Evolutionary conservation across 2,329 filamentous ascomycete genomes (phyloP).

Genomic region (Aureobasidium sp.): DNA sequence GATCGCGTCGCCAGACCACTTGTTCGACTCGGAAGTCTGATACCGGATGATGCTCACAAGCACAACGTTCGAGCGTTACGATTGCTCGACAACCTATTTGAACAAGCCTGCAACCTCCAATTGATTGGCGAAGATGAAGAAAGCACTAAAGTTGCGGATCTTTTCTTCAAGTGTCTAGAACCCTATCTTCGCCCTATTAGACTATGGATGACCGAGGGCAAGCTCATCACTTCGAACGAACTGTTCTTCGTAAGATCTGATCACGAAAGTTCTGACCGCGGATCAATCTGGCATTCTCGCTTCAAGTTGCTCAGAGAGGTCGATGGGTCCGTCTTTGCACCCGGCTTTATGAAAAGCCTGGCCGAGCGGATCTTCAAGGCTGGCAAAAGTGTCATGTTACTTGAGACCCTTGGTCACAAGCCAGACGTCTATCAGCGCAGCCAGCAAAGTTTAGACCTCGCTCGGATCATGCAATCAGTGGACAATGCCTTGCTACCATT

Average conservation of each 20-base stretch:
- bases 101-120: slow-evolving; percentile 62
- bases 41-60: slow-evolving; percentile 48
- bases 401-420: slow-evolving; percentile 60
- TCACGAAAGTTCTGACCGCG: slow-evolving; percentile 49
- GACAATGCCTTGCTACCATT: slow-evolving; percentile 48
- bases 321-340: slow-evolving; percentile 58
- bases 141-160: slow-evolving; percentile 57
- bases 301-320: slow-evolving; percentile 60
- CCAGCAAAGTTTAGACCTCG: neutral
- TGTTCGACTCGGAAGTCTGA: slow-evolving; percentile 53
- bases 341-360: slow-evolving; percentile 65
- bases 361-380: slow-evolving; percentile 71
- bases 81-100: slow-evolving; percentile 73
- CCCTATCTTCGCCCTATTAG: slow-evolving; percentile 75
- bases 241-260: slow-evolving; percentile 69
- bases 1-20: slow-evolving; percentile 49
- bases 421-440: neutral
- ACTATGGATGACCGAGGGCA: slow-evolving; percentile 77
- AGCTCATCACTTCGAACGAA: slow-evolving; percentile 53
- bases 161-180: slow-evolving; percentile 76
- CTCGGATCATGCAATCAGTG: neutral
- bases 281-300: slow-evolving; percentile 68
- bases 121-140: slow-evolving; percentile 55
- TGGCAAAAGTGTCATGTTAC: slow-evolving; percentile 79
- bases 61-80: slow-evolving; percentile 51